phyloP scores from a whole-genome alignment of 192 early-diverging fungal species.

The Hyaloraphidium curvatum region DNA sequence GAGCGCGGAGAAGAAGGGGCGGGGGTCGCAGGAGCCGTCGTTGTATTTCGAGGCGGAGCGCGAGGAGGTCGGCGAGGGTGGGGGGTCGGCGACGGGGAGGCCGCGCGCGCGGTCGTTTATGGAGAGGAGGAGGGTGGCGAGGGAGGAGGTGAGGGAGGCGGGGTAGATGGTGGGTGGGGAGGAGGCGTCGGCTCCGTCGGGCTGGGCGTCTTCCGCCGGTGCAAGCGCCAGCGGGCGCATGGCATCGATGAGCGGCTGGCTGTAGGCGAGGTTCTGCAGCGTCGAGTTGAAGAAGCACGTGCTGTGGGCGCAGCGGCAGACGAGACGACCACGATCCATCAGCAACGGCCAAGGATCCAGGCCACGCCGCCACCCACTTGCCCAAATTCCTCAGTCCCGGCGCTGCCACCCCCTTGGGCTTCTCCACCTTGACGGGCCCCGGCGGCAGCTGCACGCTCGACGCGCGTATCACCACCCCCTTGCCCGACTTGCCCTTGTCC shows the following conservation, averaged over 20 bases:
- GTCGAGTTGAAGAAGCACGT: conserved; percentile 68
- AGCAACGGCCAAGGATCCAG: neutral
- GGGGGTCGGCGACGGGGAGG: neutral
- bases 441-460: neutral
- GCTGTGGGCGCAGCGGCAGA: neutral
- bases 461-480: neutral
- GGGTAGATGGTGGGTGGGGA: neutral
- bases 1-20: neutral
- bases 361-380: conserved; percentile 18
- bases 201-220: neutral
- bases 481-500: neutral
- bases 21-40: neutral
- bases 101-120: neutral
- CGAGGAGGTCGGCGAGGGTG: neutral
- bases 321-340: neutral
- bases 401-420: neutral
- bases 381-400: conserved; percentile 51
- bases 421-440: neutral
- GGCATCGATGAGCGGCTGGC: neutral
- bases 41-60: neutral
- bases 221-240: neutral
- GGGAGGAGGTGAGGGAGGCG: neutral
- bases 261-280: conserved; percentile 22
- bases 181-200: neutral
- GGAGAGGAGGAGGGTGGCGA: neutral